phyloP scores from a whole-genome alignment of 441 rosid genomes.

The Euphorbia celastroides region DNA sequence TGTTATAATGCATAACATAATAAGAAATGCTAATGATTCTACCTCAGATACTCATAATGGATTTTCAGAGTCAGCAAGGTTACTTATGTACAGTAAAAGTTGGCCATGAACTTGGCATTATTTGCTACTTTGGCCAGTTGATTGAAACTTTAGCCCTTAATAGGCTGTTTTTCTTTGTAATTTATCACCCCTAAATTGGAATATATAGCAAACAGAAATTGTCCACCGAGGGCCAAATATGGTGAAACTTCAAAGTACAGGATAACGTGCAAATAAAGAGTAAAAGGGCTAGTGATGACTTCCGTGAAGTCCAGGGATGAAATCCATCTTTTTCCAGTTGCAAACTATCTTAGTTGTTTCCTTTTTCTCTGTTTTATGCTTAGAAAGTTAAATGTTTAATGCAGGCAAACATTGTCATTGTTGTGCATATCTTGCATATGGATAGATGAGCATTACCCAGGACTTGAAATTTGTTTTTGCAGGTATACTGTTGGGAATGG shows the following conservation, averaged over 20 bases:
- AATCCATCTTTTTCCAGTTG: background rate
- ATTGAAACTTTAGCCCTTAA: background rate
- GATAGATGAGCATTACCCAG: conserved; percentile 3
- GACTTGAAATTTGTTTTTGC: conserved; percentile 32
- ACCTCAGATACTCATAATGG: background rate
- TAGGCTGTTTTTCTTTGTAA: background rate
- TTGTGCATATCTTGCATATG: background rate
- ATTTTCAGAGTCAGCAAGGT: background rate
- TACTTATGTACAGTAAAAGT: background rate
- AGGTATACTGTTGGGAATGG: conserved; percentile 80
- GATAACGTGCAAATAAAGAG: background rate
- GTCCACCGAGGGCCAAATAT: background rate
- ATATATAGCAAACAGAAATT: background rate
- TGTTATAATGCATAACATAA: background rate
- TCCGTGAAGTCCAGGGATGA: background rate
- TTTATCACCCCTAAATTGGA: background rate
- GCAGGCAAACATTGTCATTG: background rate
- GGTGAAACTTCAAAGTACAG: background rate
- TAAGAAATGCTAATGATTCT: background rate
- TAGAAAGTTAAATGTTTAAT: background rate
- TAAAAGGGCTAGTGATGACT: background rate
- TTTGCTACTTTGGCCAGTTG: background rate
- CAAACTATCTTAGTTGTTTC: background rate
- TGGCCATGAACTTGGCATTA: background rate
- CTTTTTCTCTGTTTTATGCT: background rate